Base-by-base conservation (phyloP, 192 early-diverging fungal species). In the Coemansia sp. region DNA sequence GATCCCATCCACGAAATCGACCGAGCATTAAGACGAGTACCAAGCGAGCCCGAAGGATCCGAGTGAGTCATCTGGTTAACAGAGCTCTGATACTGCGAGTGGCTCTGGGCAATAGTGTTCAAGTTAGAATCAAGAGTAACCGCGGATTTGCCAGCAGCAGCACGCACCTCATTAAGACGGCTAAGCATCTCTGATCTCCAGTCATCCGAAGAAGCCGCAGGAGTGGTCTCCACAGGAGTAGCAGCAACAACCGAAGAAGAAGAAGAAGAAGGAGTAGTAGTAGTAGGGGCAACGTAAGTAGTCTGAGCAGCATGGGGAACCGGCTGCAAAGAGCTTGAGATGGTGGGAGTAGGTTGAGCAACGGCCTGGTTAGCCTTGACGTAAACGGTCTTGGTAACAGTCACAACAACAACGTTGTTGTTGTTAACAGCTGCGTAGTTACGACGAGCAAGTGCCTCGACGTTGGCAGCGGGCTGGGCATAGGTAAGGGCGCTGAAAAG, bases 151-250 rank as follows among this genome's bases (percentile, higher is more conserved):
- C 76, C 70, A 1, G 50, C 73, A 1, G 48, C 31, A 4, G 66
- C 69, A 20, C 76, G 82, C 45, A 76, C 77, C 1, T 63, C 32
- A 66, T 80, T 83, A 7, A 83, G 50, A 61, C 59, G 49, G 42
- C 12, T 38, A 17, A 79, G 71, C 82, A 83, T 80, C n/a, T 72
- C 65, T 14, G 36, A 45, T 20, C 49, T 48, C 72, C 76, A 78
- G 65, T 33, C 56, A 22, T 54, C 55, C 0, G 57, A n/a, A 3
- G 62, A 48, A 20, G 61, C 51, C 0, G 60, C 32, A 5, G 28
- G 16, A 17, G 48, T 31, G 40, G 71, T 42, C 52, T 57, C 52
- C 0, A 34, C 50, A 28, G 60, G 52, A 17, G 67, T n/a, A 52
- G 48, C 17, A 16, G 48, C 56, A 45, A 56, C 55, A 3, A 61